Base-by-base conservation (phyloP, 495 filamentous ascomycete genomes). In the Glutinoglossum americanum region DNA sequence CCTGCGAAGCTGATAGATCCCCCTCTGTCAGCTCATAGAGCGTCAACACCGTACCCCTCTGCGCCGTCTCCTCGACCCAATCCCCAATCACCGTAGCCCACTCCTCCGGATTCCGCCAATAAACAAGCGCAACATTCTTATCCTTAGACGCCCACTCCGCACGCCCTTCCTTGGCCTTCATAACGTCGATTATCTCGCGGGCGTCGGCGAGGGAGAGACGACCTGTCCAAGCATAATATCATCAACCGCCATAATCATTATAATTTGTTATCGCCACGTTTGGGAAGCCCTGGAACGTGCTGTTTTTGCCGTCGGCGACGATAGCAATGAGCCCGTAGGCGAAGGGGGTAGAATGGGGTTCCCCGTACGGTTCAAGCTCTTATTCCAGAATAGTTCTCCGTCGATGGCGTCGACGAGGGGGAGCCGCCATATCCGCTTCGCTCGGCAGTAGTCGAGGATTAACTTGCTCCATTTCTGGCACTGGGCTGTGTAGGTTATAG, bases 381-480 rank as follows among this genome's bases (percentile, higher is more conserved):
- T 61, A 55, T 82, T 81, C 57, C 72, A 70, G 61, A 81, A 82
- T 0, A 87, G 69, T 0, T 80, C 79, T 0, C 70, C 70, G 27
- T 77, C 74, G 10, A 83, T 64, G 1, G 79, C 75, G 21, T 84
- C 73, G 41, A 77, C 69, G 13, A 92, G 71, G 2, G 80, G 72
- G 30, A 96, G 75, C 32, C 78, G 76, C 73, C 78, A 93, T 63
- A 85, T 65, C 44, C 75, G 79, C 69, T 90, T 78, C 66, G 83
- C 74, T 0, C 80, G 78, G 68, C 85, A 89, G 81, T 92, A 98
- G 63, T 81, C 63, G 58, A 84, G 86, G 64, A 98, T 80, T 19
- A 94, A 78, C n/a, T 77, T 65, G 44, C 83, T 81, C 92, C 92
- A 98, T 71, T 84, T 85, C 35, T 74, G 69, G 55, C 88, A 80